Evolutionary conservation across 768 basidiomycete species (phyloP).

Genomic region (Boletus subparvulus): DNA sequence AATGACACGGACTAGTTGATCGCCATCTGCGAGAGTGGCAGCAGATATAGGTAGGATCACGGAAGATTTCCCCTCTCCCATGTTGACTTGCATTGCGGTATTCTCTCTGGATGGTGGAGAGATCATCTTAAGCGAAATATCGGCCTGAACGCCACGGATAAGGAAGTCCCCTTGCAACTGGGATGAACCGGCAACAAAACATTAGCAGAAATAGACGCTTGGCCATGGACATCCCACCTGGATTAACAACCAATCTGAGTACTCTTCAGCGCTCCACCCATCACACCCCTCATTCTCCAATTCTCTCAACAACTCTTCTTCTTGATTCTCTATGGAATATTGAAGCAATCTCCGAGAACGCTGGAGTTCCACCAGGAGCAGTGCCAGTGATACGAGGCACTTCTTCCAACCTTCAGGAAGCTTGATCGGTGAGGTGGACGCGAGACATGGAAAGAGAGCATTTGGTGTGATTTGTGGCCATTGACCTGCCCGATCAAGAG

Average conservation of each 20-base stretch:
- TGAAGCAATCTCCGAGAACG: background rate
- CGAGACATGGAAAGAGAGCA: background rate
- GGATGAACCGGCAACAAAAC: too few species aligned
- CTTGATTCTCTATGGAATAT: background rate
- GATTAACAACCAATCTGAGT: background rate
- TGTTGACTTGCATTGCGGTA: conserved; percentile 43
- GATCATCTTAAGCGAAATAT: conserved; percentile 38
- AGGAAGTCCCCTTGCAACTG: too few species aligned
- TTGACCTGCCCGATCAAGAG: background rate
- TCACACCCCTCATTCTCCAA: background rate
- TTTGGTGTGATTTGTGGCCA: background rate
- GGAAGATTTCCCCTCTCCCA: too few species aligned
- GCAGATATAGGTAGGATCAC: too few species aligned
- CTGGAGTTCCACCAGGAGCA: background rate
- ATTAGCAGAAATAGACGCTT: too few species aligned
- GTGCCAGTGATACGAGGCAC: background rate
- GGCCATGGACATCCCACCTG: background rate
- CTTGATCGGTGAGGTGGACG: background rate
- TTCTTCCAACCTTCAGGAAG: background rate
- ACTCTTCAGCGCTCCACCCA: background rate
- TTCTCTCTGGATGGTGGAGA: conserved; percentile 20
- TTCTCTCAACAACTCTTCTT: background rate
- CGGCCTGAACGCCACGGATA: too few species aligned
- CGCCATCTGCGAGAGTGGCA: too few species aligned
- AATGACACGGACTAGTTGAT: too few species aligned